Percentiles rank a stretch among this genome's conserved stretches.
These are phyloP conservation scores for Lasiodiplodia gonubiensis DNA, from an alignment of 2,329 filamentous ascomycete species.

Conservation along the genomic window DNA sequence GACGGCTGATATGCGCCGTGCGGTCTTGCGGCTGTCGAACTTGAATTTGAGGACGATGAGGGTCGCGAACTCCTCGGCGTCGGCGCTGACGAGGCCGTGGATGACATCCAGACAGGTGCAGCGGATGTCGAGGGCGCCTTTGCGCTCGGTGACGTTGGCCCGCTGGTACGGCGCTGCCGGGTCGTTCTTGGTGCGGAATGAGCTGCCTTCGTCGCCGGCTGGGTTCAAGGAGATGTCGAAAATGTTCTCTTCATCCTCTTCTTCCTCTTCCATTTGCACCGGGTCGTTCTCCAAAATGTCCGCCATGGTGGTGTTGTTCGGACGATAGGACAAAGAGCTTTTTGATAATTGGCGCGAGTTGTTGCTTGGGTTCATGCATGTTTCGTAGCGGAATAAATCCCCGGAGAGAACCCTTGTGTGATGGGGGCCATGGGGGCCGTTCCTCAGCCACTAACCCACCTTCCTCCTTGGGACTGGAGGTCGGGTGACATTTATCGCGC, in stretches of 20 bases:
- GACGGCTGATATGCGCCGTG: background rate
- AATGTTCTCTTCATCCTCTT: slow-evolving; percentile 31
- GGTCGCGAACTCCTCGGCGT: background rate
- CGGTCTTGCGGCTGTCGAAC: background rate
- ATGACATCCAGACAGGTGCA: slow-evolving; percentile 7
- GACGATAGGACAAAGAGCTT: background rate
- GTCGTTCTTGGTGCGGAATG: slow-evolving; percentile 1
- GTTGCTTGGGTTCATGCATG: background rate
- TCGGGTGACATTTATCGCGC: too few relatives aligned
- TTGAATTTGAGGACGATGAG: slow-evolving; percentile 1
- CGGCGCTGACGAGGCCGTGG: background rate
- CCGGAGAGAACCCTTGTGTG: background rate
- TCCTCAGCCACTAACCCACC: background rate
- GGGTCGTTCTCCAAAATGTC: slow-evolving; percentile 36
- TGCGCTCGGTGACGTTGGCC: slow-evolving; percentile 8
- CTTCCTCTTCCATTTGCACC: slow-evolving; percentile 25
- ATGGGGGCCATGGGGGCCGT: background rate
- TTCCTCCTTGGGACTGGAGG: background rate
- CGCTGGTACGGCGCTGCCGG: slow-evolving; percentile 3
- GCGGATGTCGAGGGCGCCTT: slow-evolving; percentile 4
- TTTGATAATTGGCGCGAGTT: background rate
- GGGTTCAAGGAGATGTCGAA: slow-evolving; percentile 8
- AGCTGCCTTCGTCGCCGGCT: slow-evolving; percentile 5
- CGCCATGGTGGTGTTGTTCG: background rate
- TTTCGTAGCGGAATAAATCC: background rate